Base-by-base conservation (phyloP, 108 stramenopile genomes). In the Stephanodiscus triporus region DNA sequence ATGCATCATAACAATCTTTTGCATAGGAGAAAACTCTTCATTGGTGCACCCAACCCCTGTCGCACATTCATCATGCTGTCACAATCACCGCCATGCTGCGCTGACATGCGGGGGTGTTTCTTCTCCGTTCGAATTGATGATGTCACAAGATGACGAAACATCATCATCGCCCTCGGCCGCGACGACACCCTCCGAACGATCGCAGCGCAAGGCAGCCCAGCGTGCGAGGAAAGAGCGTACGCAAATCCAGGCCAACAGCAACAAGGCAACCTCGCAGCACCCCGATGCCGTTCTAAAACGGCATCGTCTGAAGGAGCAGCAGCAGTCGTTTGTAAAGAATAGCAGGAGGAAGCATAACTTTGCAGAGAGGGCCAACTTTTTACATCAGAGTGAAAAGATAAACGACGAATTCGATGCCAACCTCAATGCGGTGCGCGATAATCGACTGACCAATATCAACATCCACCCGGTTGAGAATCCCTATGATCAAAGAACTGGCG, bases 141-240 rank as follows among this genome's bases (percentile, higher is more conserved):
- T 53, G 66, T 26, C 50, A 23, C 49, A 34, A 26, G 29, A 34
- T 14, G 66, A 34, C 37, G 36, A 67, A 67, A 19, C 6, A 54
- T 51, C 66, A 47, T n/a, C 63, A 20, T 8, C 49, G 9, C 5
- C 60, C 17, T 17, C 60, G n/a, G 36, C 38, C 4, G n/a, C 60
- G n/a, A 23, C 37, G 32, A 61, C 16, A 19, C 60, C 60, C 10
- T 70, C 68, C n/a, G 53, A 58, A 45, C 72, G 78, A 54, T 53
- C 81, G 7, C 66, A 68, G 36, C 76, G 77, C 37, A 82, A 82
- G 77, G 81, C 81, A 30, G 54, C 53, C 20, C 36, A 74, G 59
- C 72, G 78, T 10, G 73, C 72, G 37, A 74, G 66, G 42, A 82
- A 82, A 13, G n/a, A 61, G 19, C 37, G 58, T 37, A 59, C 20